These are phyloP conservation scores for Paracorniculantispora psalliotae DNA, from an alignment of 2,329 filamentous ascomycete genomes.

Conservation along the genomic window DNA sequence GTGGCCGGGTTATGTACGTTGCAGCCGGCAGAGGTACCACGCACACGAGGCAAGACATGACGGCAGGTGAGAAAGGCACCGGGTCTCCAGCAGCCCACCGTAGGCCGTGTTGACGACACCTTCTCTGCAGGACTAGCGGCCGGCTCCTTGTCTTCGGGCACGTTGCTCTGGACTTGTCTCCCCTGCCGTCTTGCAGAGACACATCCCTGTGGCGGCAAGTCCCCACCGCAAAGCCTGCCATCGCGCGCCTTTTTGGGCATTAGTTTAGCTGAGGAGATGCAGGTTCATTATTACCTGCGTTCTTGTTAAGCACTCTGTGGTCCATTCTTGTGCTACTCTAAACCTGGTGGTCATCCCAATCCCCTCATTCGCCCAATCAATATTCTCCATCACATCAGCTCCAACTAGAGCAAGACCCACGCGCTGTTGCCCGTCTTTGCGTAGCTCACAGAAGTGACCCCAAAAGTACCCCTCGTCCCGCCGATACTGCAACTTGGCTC, in stretches of 20 bases:
- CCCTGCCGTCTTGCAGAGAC: neutral
- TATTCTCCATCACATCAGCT: neutral
- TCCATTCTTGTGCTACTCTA: neutral
- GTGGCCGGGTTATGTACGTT: too few species aligned
- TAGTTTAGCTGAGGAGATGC: neutral
- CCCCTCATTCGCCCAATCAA: slow-evolving; percentile 7
- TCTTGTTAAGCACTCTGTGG: neutral
- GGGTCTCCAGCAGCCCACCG: neutral
- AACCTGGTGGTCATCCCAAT: slow-evolving; percentile 3
- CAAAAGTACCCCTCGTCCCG: slow-evolving; percentile 7
- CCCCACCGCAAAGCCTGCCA: neutral
- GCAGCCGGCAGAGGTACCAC: neutral
- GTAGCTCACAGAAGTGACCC: slow-evolving; percentile 3
- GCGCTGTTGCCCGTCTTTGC: neutral
- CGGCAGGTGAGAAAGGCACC: neutral
- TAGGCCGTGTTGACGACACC: neutral
- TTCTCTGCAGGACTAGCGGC: neutral
- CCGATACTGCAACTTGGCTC: neutral
- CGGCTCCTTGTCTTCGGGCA: neutral
- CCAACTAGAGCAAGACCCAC: slow-evolving; percentile 9
- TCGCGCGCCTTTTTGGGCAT: neutral
- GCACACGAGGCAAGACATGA: too few species aligned
- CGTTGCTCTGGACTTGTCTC: neutral
- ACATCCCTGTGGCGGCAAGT: slow-evolving; percentile 1
- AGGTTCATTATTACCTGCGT: slow-evolving; percentile 6